Evolutionary conservation across 768 basidiomycete genomes (phyloP), one percentile per base, ranked within the genome.

Genomic region (Tulasnella sp.): DNA sequence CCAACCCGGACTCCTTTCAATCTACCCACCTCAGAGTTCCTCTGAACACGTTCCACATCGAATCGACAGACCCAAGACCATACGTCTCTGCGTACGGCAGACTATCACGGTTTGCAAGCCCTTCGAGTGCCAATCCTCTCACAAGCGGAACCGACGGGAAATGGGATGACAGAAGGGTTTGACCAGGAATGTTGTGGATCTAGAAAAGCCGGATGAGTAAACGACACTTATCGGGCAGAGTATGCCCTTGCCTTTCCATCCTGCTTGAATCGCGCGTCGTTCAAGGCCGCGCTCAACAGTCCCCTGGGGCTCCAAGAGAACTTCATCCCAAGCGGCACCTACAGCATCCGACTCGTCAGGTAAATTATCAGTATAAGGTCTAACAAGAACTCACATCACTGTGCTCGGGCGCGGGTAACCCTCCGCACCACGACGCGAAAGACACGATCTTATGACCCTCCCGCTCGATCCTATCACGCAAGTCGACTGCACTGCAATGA

Each of bases 221-320:
- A 34, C 29, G 35, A 41, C 29, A 68, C 59, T 39, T 32, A 37
- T 34, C 17, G 40, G 35, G 40, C 12, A 12, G 73, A 72, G 69
- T 35, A 36, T 67, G 7, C 73, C 79, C 83, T n/a, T 75, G 90
- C 91, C 80, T 86, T 77, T 6, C 82, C 82, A 36, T 82, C 75
- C 32, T 94, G 81, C 76, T 85, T 84, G 79, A 88, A 97, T 42
- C 77, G 78, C 1, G 95, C 94, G 0, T 81, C 78, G 75, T 95
- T 93, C 72, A 88, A 79, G 0, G 91, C 91, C 2, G 94, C 95
- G 17, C 83, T 86, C 42, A 98, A 80, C 8, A 96, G 94, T 5
- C 93, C 95, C 72, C 88, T 84, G 0, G 95, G 94, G 65, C 88
- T 91, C 95, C 95, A 98, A 75, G 93, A 92, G 78, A 94, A 94